phyloP scores from a whole-genome alignment of 331 rosid genomes.

The Acacia pycnantha region DNA sequence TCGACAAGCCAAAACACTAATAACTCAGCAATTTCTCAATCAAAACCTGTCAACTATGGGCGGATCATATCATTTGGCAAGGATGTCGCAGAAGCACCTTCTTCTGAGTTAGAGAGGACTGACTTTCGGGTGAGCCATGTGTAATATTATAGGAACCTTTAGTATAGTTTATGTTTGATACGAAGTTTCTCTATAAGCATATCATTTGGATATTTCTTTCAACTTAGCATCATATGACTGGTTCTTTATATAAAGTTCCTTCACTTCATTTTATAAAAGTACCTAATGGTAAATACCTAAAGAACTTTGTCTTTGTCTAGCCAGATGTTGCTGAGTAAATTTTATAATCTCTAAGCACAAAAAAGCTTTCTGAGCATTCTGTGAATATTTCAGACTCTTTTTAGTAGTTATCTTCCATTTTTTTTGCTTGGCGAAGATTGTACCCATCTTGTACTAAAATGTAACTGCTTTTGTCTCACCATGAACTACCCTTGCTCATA shows the following conservation, averaged over 20 bases:
- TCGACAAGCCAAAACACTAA: constrained; percentile 30
- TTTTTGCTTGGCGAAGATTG: background rate
- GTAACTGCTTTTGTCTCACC: background rate
- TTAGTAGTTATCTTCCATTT: background rate
- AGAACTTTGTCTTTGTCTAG: background rate
- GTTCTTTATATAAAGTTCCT: background rate
- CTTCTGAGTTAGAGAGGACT: constrained; percentile 55
- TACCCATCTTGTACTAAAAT: background rate
- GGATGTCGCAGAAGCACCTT: constrained; percentile 68
- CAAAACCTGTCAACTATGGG: constrained; percentile 58
- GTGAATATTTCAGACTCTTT: background rate
- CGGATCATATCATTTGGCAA: constrained; percentile 87
- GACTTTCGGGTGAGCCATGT: constrained; percentile 64
- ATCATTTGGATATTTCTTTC: background rate
- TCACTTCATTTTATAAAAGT: background rate
- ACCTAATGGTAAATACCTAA: background rate
- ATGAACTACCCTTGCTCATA: background rate
- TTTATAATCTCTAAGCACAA: background rate
- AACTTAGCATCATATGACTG: background rate
- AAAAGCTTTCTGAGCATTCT: background rate
- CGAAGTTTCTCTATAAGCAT: background rate
- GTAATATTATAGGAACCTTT: background rate
- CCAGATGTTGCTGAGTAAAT: constrained; percentile 5
- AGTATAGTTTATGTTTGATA: background rate
- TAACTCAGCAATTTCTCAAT: constrained; percentile 24